These are phyloP conservation scores for Lagenaria siceraria DNA, from an alignment of 306 rosid genomes.

Conservation along the genomic window DNA sequence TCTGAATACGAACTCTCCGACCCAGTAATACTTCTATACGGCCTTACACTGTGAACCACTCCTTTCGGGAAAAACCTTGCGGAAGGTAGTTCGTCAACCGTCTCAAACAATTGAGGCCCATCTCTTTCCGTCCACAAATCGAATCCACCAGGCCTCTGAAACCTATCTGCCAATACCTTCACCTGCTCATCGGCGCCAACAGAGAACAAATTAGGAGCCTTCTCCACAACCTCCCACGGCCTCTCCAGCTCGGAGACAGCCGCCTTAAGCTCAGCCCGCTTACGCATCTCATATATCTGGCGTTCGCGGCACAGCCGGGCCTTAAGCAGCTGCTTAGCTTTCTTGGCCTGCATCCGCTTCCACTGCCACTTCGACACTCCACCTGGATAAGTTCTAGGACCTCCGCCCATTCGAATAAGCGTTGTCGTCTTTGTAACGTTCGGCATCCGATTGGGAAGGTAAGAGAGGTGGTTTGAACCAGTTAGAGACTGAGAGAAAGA, in stretches of 20 bases:
- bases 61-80: slow-evolving; percentile 92
- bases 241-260: slow-evolving; percentile 83
- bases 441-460: slow-evolving; percentile 10
- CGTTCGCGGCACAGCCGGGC: slow-evolving; percentile 76
- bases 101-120: slow-evolving; percentile 67
- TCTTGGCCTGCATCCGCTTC: slow-evolving; percentile 91
- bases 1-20: slow-evolving; percentile 18
- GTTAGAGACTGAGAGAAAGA: slow-evolving; percentile 28
- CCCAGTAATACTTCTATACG: slow-evolving; percentile 39
- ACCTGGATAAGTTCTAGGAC: slow-evolving; percentile 83
- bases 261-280: slow-evolving; percentile 80
- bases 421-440: slow-evolving; percentile 17
- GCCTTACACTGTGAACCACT: slow-evolving; percentile 75
- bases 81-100: slow-evolving; percentile 72
- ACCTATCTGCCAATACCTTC: slow-evolving; percentile 86
- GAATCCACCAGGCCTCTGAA: slow-evolving; percentile 83
- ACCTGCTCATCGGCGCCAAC: slow-evolving; percentile 75
- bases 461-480: slow-evolving; percentile 16
- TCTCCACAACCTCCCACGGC: slow-evolving; percentile 87
- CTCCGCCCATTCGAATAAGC: slow-evolving; percentile 93
- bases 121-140: slow-evolving; percentile 76
- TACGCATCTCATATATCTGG: slow-evolving; percentile 93
- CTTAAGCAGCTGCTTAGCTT: slow-evolving; percentile 74
- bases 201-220: slow-evolving; percentile 57
- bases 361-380: slow-evolving; percentile 97